Evolutionary conservation across 108 stramenopile genomes (phyloP), one percentile per base, ranked within the genome.

Genomic region (Parietichytrium sp.): DNA sequence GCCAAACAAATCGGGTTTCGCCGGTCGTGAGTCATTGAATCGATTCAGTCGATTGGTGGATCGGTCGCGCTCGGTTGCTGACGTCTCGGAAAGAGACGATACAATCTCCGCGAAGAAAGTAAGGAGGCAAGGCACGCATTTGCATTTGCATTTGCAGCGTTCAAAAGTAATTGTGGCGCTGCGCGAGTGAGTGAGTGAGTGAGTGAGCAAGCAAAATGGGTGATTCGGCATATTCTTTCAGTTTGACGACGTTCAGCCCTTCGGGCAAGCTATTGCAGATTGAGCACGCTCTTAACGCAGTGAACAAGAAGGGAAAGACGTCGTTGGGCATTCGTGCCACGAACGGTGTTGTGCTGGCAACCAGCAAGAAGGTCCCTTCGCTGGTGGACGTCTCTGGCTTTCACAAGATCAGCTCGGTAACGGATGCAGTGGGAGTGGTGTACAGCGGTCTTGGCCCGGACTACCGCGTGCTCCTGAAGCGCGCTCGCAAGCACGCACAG

Each of bases 201-300:
- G n/a, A n/a, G n/a, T n/a, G n/a, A n/a, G n/a, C n/a, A n/a, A n/a
- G n/a, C n/a, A n/a, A n/a, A n/a, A 94, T 95, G 96, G 97, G 96
- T 52, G 97, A 98, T 87, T 94, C 95, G 4, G 96, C 95, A 47
- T 98, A 97, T 84, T 92, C 91, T 80, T 99, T 98, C 88, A 95
- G 94, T 20, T 88, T 99, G 51, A 99, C 98, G 15, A 99, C 98
- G 49, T 99, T 98, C 85, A 94, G 92, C 78, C 91, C 95, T 54
- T 97, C 96, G 15, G 98, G 98, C 23, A 98, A 98, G 88, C 93
- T 99, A 52, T 89, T 97, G 42, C 97, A 98, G 88, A 98, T 99
- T 54, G 97, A 98, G 91, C 96, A 98, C 80, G 98, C 98, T 0
- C 88, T 99, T 30, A 97, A 95, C 83, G 96, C 97, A 31, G 97